Base-by-base conservation (phyloP, 2,329 filamentous ascomycete genomes). In the Trichoderma simmonsii region DNA sequence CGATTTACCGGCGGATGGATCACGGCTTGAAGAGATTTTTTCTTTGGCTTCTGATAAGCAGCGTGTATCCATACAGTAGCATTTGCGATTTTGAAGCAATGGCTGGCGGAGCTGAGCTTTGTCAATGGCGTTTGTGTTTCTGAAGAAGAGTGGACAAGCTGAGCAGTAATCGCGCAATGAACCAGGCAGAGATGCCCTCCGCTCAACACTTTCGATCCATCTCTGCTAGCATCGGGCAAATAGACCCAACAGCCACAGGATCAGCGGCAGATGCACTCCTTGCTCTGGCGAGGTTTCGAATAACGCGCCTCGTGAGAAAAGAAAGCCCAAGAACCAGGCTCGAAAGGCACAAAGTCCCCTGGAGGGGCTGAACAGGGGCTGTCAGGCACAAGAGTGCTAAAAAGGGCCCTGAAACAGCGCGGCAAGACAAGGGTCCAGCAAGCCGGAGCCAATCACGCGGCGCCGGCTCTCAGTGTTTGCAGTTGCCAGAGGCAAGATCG, bases 21-120 rank as follows among this genome's bases (percentile, higher is more conserved):
- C 48, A 65, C n/a, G 30, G 21, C 34, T 54, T 54, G 63, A 66
- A 71, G 59, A 64, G 14, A 24, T 71, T 61, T 69, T 51, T 43
- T 43, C 3, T 26, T 0, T 26, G 11, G 48, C n/a, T 12, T 54
- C n/a, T 54, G 11, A 24, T 54, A 54, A 54, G 48, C 48, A 54
- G 11, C 12, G 21, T 2, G 11, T 54, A 54, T 24, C 48, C 48
- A 54, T 54, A 54, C 48, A 54, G 48, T 54, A 54, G 48, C 48
- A 54, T 12, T 54, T 24, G 48, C 5, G 48, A 54, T 12, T 18
- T 43, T 24, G 48, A 51, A 51, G 48, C n/a, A 12, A 24, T 14
- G 4, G 48, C 2, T 24, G 24, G 24, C 24, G 11, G 11, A 51
- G 48, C 48, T 54, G 48, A 54, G 48, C n/a, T 54, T 14, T 51